Evolutionary conservation across 2,329 filamentous ascomycete species (phyloP).

Genomic region (Ceratocystis lukuohia): DNA sequence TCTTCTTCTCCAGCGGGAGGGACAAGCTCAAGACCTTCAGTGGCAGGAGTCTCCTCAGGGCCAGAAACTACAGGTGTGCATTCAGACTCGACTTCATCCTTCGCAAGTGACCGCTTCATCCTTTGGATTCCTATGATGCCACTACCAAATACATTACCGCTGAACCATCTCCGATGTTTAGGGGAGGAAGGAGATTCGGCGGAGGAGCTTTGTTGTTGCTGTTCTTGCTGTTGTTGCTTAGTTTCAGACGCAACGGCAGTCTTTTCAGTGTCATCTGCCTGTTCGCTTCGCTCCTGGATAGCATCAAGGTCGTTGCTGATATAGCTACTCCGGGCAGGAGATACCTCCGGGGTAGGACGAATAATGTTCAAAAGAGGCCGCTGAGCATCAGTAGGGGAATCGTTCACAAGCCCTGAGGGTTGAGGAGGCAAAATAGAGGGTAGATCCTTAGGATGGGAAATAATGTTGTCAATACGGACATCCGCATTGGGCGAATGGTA

Average conservation of each 20-base stretch:
- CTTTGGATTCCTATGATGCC: neutral
- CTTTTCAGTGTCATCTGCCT: neutral
- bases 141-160: neutral
- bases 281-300: conserved; percentile 10
- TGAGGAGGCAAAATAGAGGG: conserved; percentile 23
- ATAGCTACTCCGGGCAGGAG: conserved; percentile 29
- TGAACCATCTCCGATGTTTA: neutral
- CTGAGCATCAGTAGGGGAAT: conserved; percentile 41
- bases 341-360: conserved; percentile 43
- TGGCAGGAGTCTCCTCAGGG: neutral
- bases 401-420: conserved; percentile 27
- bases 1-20: conserved; percentile 11
- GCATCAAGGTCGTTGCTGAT: conserved; percentile 2
- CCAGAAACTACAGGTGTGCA: neutral
- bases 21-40: neutral
- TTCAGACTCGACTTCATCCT: neutral
- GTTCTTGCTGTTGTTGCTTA: neutral
- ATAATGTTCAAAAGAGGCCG: conserved; percentile 49
- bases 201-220: neutral
- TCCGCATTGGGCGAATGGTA: conserved; percentile 51
- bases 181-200: neutral
- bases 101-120: neutral
- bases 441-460: conserved; percentile 39
- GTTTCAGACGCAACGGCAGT: neutral
- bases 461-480: conserved; percentile 45